Percentiles rank a stretch among this genome's conserved stretches.
Conservation (phyloP, 73 alveolate genomes). For the Urostyla sp. region DNA sequence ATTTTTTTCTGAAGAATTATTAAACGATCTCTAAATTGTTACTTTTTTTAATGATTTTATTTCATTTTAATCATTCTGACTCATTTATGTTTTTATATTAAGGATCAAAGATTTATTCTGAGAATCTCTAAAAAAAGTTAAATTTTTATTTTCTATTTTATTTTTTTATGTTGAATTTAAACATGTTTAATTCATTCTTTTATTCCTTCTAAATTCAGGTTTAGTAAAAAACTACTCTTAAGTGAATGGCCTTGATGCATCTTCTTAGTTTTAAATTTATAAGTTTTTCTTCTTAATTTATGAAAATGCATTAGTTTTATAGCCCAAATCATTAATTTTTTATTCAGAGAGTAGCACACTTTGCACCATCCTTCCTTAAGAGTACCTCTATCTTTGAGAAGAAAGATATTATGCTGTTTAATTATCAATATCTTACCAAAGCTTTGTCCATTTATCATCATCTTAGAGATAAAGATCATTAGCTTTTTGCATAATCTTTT, state of each 20-base stretch:
- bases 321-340: background rate
- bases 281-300: background rate
- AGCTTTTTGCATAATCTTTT: slow-evolving; percentile 2
- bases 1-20: background rate
- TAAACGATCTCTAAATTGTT: background rate
- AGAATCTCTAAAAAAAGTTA: background rate
- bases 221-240: no score
- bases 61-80: background rate
- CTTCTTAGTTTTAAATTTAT: background rate
- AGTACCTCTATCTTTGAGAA: no score
- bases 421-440: slow-evolving; percentile 6
- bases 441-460: background rate
- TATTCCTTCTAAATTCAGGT: no score
- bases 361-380: no score
- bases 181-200: background rate
- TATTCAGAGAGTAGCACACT: background rate
- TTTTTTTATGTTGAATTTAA: background rate
- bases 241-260: background rate
- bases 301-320: background rate
- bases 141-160: background rate
- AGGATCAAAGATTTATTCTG: background rate
- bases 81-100: background rate
- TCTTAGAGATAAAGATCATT: slow-evolving; percentile 13
- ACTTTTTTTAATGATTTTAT: background rate
- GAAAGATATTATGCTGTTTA: no score